Evolutionary conservation across 2,329 filamentous ascomycete genomes (phyloP), one percentile per base, ranked within the genome.

Genomic region (Diplocarpon mali): DNA sequence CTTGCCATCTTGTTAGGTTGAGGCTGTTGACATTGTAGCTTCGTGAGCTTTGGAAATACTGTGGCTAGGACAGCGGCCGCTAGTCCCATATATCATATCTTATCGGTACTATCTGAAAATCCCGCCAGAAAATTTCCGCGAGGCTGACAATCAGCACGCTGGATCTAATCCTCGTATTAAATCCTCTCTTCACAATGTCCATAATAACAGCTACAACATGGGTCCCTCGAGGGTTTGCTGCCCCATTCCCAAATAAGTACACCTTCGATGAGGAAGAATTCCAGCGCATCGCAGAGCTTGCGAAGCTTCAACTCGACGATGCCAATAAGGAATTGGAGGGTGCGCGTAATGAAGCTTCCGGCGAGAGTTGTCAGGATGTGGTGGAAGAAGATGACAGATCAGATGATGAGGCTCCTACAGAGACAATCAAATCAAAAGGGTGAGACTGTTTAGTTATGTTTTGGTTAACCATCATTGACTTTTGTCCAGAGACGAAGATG

Each of bases 251-350:
- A 2, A 69, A 66, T 12, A 75, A 74, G 60, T 75, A 76, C 55
- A 69, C 71, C 44, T 70, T 78, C 46, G 70, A 77, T 51, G 75
- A 78, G 58, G 69, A 70, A 45, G 75, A 78, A 58, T 73, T 76
- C 55, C 63, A 67, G 50, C 67, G 75, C 46, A 78, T 78, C 62
- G 73, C 73, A 27, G 69, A 73, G 59, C 68, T 78, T 46, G 74
- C 75, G 34, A 69, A 70, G 50, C 63, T 76, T 51, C 78, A 85
- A 64, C 69, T 85, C 29, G 86, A 95, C 60, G 92, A 96, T 66
- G 92, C 92, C 20, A 83, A 90, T 60, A 85, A 89, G 24, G 89
- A 92, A 60, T 67, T 94, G 50, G 77, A 83, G 53, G 80, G 84
- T 56, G 64, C 62, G 30, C 63, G 64, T 45, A 60, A 58, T 54